Evolutionary conservation across 2,329 filamentous ascomycete genomes (phyloP), one percentile per base, ranked within the genome.

Genomic region (Cryoendolithus antarcticus): DNA sequence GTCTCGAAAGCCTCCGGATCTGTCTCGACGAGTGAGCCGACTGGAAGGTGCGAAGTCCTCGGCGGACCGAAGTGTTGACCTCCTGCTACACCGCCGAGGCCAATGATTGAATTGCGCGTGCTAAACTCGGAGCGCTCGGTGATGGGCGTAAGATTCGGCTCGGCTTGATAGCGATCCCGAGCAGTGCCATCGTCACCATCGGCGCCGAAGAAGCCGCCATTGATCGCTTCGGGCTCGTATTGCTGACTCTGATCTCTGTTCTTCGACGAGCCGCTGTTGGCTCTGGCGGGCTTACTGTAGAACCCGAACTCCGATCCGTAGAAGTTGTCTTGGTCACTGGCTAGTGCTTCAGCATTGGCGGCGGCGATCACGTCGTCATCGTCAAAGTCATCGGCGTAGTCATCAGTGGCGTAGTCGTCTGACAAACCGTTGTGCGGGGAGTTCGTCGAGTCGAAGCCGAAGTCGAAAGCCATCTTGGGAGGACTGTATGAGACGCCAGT

Each of bases 231-330:
- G 30, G 69, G 64, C 5, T 67, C 62, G 30, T 65, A 65, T 8
- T 33, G 31, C 31, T 33, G 31, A 12, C 31, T 12, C 7, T 30
- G 28, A 12, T 33, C 37, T 34, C 29, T 34, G 28, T 36, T 32
- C 6, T 34, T 65, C 12, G 55, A 27, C 6, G 39, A 37, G 24
- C 63, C 65, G 12, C 54, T 27, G 24, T 27, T 27, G 7, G 24
- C 24, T 27, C 24, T 27, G 9, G 89, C 86, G 6, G 24, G 24
- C 7, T 27, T 27, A 8, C 88, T 86, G 58, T 94, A 98, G 59
- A 98, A 98, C 1, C 86, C 88, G 55, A 98, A 98, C 58, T 98
- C 91, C 49, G 86, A 81, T 0, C 91, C 91, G 55, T 98, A 98
- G 66, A 91, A 93, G 1, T 86, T 89, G 47, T 95, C 89, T 5